Percentiles rank a stretch among this genome's conserved stretches.
Evolutionary conservation across 495 filamentous ascomycete species (phyloP).

Genomic region (Penicillium silybi): DNA sequence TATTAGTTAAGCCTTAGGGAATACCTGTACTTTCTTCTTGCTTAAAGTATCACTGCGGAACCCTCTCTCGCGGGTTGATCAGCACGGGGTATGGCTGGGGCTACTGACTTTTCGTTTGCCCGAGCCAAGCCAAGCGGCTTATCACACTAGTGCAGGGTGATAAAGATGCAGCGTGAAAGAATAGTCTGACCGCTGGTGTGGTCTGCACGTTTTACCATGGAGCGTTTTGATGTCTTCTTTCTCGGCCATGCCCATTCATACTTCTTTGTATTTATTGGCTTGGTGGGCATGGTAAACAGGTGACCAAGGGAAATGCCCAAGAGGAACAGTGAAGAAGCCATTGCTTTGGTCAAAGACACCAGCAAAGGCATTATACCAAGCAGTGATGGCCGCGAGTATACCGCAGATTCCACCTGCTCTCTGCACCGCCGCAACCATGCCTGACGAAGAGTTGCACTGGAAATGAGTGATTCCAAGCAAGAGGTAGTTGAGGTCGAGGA

Average conservation of each 20-base stretch:
- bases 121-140: no score
- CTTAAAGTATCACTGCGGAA: no score
- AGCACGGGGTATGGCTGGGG: neutral
- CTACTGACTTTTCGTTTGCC: no score
- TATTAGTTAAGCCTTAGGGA: neutral
- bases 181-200: neutral
- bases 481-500: slow-evolving; percentile 69
- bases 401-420: slow-evolving; percentile 76
- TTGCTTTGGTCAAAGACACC: slow-evolving; percentile 72
- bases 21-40: neutral
- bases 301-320: slow-evolving; percentile 83
- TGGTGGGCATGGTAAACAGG: slow-evolving; percentile 11
- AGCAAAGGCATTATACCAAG: slow-evolving; percentile 87
- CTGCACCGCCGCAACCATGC: slow-evolving; percentile 44
- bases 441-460: slow-evolving; percentile 30
- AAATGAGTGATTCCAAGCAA: slow-evolving; percentile 69
- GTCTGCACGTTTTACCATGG: neutral
- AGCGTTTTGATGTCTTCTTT: neutral
- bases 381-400: slow-evolving; percentile 72
- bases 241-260: neutral
- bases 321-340: slow-evolving; percentile 81
- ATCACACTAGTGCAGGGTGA: no score
- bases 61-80: neutral
- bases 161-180: no score
- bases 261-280: slow-evolving; percentile 9